A percentile compares a stretch with the other conserved stretches of the same genome.
Conservation (phyloP, 257 asterid species). For the Cordia subcordata region DNA sequence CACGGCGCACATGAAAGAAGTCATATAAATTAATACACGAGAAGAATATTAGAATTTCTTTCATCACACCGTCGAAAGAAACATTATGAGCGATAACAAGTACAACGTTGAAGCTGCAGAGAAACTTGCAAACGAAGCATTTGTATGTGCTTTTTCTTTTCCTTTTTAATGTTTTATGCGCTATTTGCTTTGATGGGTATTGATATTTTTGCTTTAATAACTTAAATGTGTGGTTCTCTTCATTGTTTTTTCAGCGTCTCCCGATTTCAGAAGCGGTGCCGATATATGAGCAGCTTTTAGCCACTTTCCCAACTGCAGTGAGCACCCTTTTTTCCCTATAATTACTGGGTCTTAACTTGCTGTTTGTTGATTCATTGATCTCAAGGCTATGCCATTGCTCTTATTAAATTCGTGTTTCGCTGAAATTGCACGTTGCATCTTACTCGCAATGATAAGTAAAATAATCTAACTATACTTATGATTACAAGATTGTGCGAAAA, state of each 20-base stretch:
- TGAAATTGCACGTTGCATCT: too few species aligned
- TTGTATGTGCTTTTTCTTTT: conserved; percentile 41
- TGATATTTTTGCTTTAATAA: neutral
- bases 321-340: conserved; percentile 4
- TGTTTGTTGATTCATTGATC: neutral
- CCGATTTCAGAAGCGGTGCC: conserved; percentile 75
- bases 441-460: too few species aligned
- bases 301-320: conserved; percentile 86
- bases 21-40: too few species aligned
- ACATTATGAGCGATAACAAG: conserved; percentile 20
- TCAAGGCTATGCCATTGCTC: too few species aligned
- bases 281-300: conserved; percentile 75
- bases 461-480: too few species aligned
- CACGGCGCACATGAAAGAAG: too few species aligned
- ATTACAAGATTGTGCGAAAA: too few species aligned
- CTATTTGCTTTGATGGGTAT: neutral
- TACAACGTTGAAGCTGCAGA: conserved; percentile 79
- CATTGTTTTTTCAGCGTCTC: conserved; percentile 48
- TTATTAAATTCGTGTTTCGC: too few species aligned
- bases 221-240: neutral
- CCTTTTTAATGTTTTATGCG: neutral
- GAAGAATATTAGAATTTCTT: neutral
- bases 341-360: neutral
- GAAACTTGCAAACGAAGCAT: conserved; percentile 74
- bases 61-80: neutral